Evolutionary conservation across 768 basidiomycete species (phyloP), one percentile per base, ranked within the genome.

Genomic region (Lyophyllum shimeji): DNA sequence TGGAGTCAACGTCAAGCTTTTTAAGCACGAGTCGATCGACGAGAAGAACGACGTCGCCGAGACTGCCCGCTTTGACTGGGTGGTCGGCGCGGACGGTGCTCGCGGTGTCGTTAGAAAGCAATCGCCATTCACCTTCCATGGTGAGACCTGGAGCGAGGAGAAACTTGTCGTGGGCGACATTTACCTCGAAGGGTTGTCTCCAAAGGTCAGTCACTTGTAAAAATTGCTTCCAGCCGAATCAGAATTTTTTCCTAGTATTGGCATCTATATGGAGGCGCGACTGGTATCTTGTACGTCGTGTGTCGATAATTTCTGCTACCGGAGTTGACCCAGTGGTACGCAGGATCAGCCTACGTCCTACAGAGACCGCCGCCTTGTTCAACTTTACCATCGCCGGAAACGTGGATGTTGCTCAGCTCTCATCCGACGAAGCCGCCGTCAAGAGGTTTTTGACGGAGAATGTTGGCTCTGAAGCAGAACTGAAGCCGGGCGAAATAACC

Each of bases 221-320:
- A 27, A 13, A 12, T n/a, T 25, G 45, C 17, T 45, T 33, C 12
- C 29, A 23, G 46, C 42, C 7, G 25, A 31, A 59, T 29, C 50
- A 47, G 24, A 55, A 56, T 29, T 15, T 7, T 15, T 46, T 52
- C 23, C 52, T n/a, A 80, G 78, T 63, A 71, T 53, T 79, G 77
- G 78, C 78, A 79, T 58, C 76, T 75, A 65, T 80, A 78, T 78
- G 77, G 79, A 0, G 73, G 76, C 44, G 59, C 71, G 15, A 59
- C 63, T 18, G 66, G 54, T 23, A 60, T 68, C 13, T 55, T 75
- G 77, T 76, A 58, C 24, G 71, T 66, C 12, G 34, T 2, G 46
- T 31, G 50, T 34, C 43, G 5, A 3, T 11, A 37, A 37, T 17
- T 17, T 37, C 12, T 6, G 29, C 7, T 37, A 5, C 6, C 11